phyloP scores from a whole-genome alignment of 805 yeast genomes.

The Cyberlindnera euphorbiae region DNA sequence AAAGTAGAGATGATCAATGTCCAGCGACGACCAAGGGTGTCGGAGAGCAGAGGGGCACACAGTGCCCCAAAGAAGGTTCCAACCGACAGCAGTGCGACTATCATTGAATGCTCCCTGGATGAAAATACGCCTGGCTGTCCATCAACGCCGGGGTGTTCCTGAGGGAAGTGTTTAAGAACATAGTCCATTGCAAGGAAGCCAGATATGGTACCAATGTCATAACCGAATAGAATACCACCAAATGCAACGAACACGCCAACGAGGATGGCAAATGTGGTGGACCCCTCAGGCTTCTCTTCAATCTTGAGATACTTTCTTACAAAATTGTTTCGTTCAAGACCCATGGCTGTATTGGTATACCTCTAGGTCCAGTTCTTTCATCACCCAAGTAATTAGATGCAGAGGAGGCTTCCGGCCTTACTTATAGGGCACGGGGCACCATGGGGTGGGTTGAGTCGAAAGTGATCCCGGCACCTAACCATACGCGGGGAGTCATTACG shows the following conservation, averaged over 20 bases:
- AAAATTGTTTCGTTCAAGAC: too few species aligned
- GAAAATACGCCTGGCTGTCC: constrained; percentile 28
- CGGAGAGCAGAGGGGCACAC: constrained; percentile 52
- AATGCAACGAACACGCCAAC: constrained; percentile 62
- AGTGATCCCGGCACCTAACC: too few species aligned
- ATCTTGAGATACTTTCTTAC: too few species aligned
- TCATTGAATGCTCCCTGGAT: constrained; percentile 47
- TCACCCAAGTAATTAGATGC: too few species aligned
- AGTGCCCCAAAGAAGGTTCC: constrained; percentile 73
- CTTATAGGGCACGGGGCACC: too few species aligned
- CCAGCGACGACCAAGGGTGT: constrained; percentile 48
- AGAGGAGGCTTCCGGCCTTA: too few species aligned
- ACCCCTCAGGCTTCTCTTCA: constrained; percentile 45
- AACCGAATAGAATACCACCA: constrained; percentile 64
- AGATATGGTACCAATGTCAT: constrained; percentile 63
- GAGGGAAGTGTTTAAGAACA: constrained; percentile 39
- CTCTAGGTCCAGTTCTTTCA: too few species aligned
- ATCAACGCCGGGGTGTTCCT: constrained; percentile 23
- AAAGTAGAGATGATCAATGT: constrained; percentile 39
- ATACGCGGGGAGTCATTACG: too few species aligned
- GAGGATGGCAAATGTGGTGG: constrained; percentile 41
- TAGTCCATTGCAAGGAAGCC: constrained; percentile 63
- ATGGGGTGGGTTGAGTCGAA: too few species aligned
- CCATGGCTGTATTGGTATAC: too few species aligned
- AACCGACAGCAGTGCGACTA: constrained; percentile 62